Evolutionary conservation across 441 rosid species (phyloP).

Genomic region (Omphalea diandra): DNA sequence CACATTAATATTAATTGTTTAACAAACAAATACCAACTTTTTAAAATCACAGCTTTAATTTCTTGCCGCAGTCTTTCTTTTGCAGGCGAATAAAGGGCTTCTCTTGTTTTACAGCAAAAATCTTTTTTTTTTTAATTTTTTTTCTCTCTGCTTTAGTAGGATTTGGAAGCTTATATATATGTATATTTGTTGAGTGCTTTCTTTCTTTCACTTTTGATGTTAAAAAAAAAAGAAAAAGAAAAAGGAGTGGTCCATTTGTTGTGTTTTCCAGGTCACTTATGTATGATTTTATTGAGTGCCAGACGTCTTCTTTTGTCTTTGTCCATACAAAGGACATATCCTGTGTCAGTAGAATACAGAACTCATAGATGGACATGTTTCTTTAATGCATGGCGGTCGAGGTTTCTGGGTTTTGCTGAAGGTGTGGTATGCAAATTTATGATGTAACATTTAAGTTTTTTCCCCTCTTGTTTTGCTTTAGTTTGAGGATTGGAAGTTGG

Average conservation of each 20-base stretch:
- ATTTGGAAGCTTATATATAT: too few relatives aligned
- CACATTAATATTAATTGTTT: too few relatives aligned
- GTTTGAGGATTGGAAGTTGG: conserved; percentile 16
- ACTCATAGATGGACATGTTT: conserved; percentile 15
- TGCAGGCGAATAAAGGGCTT: conserved; percentile 43
- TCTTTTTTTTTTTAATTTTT: conserved; percentile 26
- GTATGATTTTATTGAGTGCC: conserved; percentile 12
- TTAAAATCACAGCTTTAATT: background rate
- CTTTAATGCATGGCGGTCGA: conserved; percentile 22
- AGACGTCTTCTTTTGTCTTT: conserved; percentile 32
- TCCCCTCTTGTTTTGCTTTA: background rate
- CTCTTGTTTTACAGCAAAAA: conserved; percentile 29
- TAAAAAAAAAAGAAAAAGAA: background rate
- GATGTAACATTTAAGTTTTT: background rate
- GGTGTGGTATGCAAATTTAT: background rate
- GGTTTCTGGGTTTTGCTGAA: conserved; percentile 7
- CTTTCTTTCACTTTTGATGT: too few relatives aligned
- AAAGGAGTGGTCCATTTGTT: conserved; percentile 30
- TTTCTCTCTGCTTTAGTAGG: conserved; percentile 26
- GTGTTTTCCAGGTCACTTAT: conserved; percentile 26
- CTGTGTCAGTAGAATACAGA: conserved; percentile 28
- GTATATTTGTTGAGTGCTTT: background rate
- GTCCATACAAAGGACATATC: conserved; percentile 20
- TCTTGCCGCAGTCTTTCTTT: background rate
- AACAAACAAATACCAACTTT: too few relatives aligned